Evolutionary conservation across 257 asterid genomes (phyloP).

Genomic region (Nicotiana tabacum): DNA sequence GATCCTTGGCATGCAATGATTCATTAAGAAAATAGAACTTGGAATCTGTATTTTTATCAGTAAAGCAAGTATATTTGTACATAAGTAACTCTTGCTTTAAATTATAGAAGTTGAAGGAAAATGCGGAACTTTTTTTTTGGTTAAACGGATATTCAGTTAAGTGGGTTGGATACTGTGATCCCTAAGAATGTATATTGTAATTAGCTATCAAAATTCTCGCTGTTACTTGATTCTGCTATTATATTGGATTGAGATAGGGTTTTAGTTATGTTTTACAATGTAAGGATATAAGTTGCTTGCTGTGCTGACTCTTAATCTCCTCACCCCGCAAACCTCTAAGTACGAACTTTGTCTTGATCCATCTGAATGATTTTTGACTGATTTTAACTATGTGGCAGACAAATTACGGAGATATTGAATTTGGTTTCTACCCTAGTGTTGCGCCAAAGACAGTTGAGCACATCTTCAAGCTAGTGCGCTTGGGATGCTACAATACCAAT

Average conservation of each 20-base stretch:
- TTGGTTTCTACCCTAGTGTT: conserved; percentile 72
- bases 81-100: not conserved
- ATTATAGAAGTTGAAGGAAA: not conserved
- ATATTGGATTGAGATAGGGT: not conserved
- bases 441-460: conserved; percentile 87
- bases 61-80: not conserved
- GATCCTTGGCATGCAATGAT: not conserved
- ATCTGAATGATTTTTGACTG: not conserved
- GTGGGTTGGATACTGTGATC: not conserved
- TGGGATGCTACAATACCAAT: conserved; percentile 89
- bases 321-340: not conserved
- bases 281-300: not conserved
- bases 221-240: not conserved
- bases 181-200: not conserved
- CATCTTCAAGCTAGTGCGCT: conserved; percentile 83
- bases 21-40: not conserved
- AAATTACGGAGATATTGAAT: conserved; percentile 60
- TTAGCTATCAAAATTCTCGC: not conserved
- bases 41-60: not conserved
- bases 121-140: not conserved
- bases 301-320: not conserved
- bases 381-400: conserved; percentile 35
- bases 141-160: not conserved
- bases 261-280: not conserved
- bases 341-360: not conserved